Percentiles rank a stretch among this genome's conserved stretches.
Evolutionary conservation across 495 filamentous ascomycete species (phyloP).

Genomic region (Trichodelitschia bisporula): DNA sequence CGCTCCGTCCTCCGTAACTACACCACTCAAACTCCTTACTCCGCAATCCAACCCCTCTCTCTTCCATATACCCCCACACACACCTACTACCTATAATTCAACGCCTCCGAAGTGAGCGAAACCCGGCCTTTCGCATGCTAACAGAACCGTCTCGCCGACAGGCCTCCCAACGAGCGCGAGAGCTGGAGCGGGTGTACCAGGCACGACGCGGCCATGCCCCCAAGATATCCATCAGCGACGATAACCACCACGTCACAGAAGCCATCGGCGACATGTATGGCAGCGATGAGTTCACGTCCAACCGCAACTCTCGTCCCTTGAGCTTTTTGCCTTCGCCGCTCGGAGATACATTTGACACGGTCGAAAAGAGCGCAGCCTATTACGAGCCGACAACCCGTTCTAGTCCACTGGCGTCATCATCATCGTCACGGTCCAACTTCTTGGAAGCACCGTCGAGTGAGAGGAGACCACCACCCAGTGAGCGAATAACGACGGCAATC

Average conservation of each 20-base stretch:
- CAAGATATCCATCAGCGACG: slow-evolving; percentile 49
- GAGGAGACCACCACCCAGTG: too few relatives aligned
- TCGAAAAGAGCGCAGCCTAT: slow-evolving; percentile 4
- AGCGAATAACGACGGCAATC: too few relatives aligned
- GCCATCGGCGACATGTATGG: slow-evolving; percentile 93
- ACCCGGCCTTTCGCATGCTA: slow-evolving; percentile 6
- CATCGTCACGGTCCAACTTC: too few relatives aligned
- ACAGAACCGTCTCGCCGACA: slow-evolving; percentile 7
- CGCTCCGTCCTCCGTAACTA: too few relatives aligned
- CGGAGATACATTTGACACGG: slow-evolving; percentile 11
- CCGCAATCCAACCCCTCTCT: too few relatives aligned
- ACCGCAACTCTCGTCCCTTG: slow-evolving; percentile 27
- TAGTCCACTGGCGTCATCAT: slow-evolving; percentile 2
- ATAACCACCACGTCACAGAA: slow-evolving; percentile 91
- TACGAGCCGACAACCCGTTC: slow-evolving; percentile 2
- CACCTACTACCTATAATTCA: too few relatives aligned
- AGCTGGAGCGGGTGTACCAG: slow-evolving; percentile 16
- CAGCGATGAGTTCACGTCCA: slow-evolving; percentile 43
- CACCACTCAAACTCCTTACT: too few relatives aligned
- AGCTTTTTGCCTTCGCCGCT: slow-evolving; percentile 37
- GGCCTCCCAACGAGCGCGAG: slow-evolving; percentile 14
- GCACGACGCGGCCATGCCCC: slow-evolving; percentile 33
- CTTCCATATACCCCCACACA: too few relatives aligned
- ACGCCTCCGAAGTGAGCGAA: too few relatives aligned
- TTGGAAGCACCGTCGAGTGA: too few relatives aligned